Conservation (phyloP, 805 yeast genomes). For the Yarrowia keelungensis region DNA sequence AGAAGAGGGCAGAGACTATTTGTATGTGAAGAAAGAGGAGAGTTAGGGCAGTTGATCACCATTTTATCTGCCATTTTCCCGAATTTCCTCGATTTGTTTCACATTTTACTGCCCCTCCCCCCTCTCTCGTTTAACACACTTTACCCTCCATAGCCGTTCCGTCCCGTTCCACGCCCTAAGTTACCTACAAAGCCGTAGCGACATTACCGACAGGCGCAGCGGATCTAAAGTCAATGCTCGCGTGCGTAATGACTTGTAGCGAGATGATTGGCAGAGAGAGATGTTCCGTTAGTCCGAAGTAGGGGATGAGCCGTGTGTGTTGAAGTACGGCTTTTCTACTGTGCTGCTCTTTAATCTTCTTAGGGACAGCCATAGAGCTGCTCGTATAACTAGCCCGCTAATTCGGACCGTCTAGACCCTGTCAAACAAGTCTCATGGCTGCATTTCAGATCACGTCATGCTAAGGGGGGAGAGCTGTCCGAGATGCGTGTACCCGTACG, state of each 20-base stretch:
- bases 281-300: constrained; percentile 3
- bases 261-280: background rate
- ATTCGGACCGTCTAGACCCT: background rate
- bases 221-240: background rate
- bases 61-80: background rate
- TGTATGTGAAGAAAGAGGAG: background rate
- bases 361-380: too few species aligned
- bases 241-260: background rate
- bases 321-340: too few species aligned
- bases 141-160: constrained; percentile 8
- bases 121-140: background rate
- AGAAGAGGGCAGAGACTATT: too few species aligned
- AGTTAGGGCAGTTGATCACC: background rate
- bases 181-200: background rate
- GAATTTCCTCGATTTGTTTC: background rate
- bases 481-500: too few species aligned
- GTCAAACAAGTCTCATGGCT: constrained; percentile 3
- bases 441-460: background rate
- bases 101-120: background rate
- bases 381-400: too few species aligned
- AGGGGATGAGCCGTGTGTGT: too few species aligned
- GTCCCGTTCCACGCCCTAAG: background rate
- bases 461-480: background rate
- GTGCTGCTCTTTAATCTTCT: too few species aligned
- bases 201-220: background rate